Evolutionary conservation across 208 protist genomes (phyloP).

Genomic region (Vickermania ingenoplastis): DNA sequence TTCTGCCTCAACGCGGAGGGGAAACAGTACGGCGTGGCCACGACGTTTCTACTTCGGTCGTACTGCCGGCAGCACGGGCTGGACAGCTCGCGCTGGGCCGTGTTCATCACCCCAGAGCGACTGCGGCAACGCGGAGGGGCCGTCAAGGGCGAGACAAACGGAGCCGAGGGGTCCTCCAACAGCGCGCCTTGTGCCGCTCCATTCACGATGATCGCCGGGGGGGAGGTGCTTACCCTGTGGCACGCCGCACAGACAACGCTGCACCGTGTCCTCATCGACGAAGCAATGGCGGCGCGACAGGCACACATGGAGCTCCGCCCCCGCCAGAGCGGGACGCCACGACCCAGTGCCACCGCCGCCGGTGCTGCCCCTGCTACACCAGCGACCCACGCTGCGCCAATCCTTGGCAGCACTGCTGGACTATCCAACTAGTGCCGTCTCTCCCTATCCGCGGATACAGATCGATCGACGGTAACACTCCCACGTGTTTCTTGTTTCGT

Average conservation of each 20-base stretch:
- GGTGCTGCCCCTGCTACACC: too few species aligned
- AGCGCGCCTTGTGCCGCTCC: too few species aligned
- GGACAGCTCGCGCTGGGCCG: slow-evolving; percentile 4
- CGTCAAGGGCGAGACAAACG: background rate
- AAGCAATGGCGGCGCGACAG: background rate
- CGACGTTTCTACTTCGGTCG: slow-evolving; percentile 36
- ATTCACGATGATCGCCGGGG: slow-evolving; percentile 27
- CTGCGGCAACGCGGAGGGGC: slow-evolving; percentile 14
- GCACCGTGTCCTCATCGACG: slow-evolving; percentile 11
- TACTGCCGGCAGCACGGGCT: slow-evolving; percentile 38
- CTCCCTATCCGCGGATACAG: too few species aligned
- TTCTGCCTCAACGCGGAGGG: slow-evolving; percentile 25
- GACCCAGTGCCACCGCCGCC: too few species aligned
- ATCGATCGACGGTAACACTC: too few species aligned
- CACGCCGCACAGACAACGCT: slow-evolving; percentile 53
- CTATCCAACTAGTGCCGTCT: too few species aligned
- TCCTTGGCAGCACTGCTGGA: too few species aligned
- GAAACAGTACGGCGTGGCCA: slow-evolving; percentile 18
- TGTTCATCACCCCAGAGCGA: slow-evolving; percentile 29
- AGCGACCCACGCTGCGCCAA: too few species aligned
- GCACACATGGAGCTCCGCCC: slow-evolving; percentile 16
- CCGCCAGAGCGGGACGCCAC: too few species aligned
- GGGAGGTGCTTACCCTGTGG: slow-evolving; percentile 42
- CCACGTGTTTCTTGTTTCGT: too few species aligned
- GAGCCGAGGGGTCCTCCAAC: too few species aligned